Conservation (phyloP, 495 filamentous ascomycete species). For the Pseudevernia furfuracea region DNA sequence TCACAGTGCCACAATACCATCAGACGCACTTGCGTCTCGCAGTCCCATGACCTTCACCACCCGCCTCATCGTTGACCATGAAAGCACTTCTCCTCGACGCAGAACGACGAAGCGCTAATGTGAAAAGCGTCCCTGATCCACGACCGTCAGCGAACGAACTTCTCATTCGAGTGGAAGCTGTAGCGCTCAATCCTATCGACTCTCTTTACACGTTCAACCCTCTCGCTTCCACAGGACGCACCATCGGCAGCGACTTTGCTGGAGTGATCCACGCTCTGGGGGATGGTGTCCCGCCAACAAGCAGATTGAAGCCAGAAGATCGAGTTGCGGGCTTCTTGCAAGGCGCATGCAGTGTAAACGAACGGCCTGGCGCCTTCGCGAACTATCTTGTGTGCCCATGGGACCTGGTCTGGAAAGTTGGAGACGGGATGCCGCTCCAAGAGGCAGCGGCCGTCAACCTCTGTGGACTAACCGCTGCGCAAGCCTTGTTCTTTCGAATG, state of each 20-base stretch:
- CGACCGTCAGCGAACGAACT: background rate
- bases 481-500: conserved; percentile 14
- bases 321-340: conserved; percentile 9
- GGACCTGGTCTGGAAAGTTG: conserved; percentile 12
- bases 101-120: conserved; percentile 1
- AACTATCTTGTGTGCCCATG: conserved; percentile 4
- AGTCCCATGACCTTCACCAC: background rate
- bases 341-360: conserved; percentile 9
- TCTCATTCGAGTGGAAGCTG: conserved; percentile 4
- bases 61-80: no score
- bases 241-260: conserved; percentile 8
- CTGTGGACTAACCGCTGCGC: conserved; percentile 4
- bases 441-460: conserved; percentile 7
- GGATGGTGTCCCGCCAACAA: background rate
- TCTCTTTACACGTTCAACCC: conserved; percentile 10
- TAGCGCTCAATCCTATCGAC: conserved; percentile 12
- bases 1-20: background rate
- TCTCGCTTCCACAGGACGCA: conserved; percentile 9
- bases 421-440: conserved; percentile 11
- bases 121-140: conserved; percentile 3
- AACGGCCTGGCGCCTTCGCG: conserved; percentile 9
- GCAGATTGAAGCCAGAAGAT: conserved; percentile 7
- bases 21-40: background rate
- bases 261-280: conserved; percentile 5
- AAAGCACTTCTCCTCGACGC: conserved; percentile 10